Base-by-base conservation (phyloP, 371 early-diverging fungal genomes). In the Synchytrium microbalum region DNA sequence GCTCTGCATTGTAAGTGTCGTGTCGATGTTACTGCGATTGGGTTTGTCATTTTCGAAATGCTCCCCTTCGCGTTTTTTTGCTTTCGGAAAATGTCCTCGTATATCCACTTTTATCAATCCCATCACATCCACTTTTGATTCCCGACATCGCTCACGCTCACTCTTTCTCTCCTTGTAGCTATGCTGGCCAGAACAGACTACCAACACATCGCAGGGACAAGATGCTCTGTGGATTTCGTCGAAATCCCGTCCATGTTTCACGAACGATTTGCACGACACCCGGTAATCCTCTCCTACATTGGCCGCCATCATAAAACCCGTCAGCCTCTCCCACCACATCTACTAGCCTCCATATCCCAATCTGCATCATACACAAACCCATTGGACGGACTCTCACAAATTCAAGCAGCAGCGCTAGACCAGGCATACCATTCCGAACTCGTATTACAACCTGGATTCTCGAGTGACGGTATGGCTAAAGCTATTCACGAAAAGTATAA, bases 241-340 rank as follows among this genome's bases (percentile, higher is more conserved):
- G 98, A 98, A 71, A 82, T 98, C 23, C 97, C 98, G 0, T 95
- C 95, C 1, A 92, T 93, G 56, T 73, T 98, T 57, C 90, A 93
- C 89, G 96, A 98, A 68, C 84, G 85, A 56, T 94, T 96, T 73
- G 87, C 89, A 0, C 79, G 84, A 19, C 83, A 86, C 26, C 90
- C 91, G 1, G 68, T 80, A 2, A 87, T 92, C 0, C 72, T 92
- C 1, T 67, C 83, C 8, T 68, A 84, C 0, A 86, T 93, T 72
- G 87, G 86, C 0, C 79, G 79, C 3, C 86, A 90, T 58, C 77
- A 87, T 71, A 68, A 77, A 60, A 90, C 90, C 0, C 81, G 82
- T 31, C 65, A 61, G 19, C 61, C 64, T 28, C 32, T 73, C 27
- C 67, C 75, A 5, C 23, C 14, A 0, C 53, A 60, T 16, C 54